Evolutionary conservation across 495 filamentous ascomycete genomes (phyloP).

Genomic region (Astrothelium macrocarpum): DNA sequence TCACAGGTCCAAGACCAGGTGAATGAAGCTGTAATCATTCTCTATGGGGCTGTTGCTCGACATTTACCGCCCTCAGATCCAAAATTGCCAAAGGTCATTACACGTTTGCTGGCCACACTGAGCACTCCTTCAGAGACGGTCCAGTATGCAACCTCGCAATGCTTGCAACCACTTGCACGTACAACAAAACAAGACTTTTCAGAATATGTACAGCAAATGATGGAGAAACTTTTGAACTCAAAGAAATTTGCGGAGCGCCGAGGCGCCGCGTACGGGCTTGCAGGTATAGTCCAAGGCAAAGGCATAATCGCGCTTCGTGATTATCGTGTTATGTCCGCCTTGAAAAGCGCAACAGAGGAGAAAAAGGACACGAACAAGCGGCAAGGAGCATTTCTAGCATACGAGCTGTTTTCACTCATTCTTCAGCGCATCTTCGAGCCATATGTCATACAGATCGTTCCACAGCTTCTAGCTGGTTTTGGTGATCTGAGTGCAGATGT

Average conservation of each 20-base stretch:
- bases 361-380: conserved; percentile 84
- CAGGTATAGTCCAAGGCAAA: conserved; percentile 75
- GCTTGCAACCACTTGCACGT: conserved; percentile 78
- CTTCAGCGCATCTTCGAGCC: conserved; percentile 87
- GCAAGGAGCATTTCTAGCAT: conserved; percentile 81
- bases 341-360: conserved; percentile 73
- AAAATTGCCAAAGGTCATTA: conserved; percentile 75
- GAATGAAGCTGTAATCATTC: conserved; percentile 92
- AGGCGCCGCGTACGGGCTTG: conserved; percentile 90
- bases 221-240: conserved; percentile 68
- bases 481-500: conserved; percentile 83
- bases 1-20: conserved; percentile 72
- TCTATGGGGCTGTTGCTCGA: conserved; percentile 85
- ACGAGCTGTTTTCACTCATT: conserved; percentile 77
- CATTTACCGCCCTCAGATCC: conserved; percentile 76
- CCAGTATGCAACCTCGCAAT: conserved; percentile 90
- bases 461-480: conserved; percentile 78
- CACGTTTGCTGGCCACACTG: conserved; percentile 71
- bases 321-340: conserved; percentile 70
- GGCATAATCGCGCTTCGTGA: conserved; percentile 77
- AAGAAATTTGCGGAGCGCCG: conserved; percentile 86
- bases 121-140: conserved; percentile 95
- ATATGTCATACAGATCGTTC: conserved; percentile 90
- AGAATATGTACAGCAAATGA: conserved; percentile 68
- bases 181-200: conserved; percentile 64